A percentile compares a stretch with the other conserved stretches of the same genome.
phyloP scores from a whole-genome alignment of 1,284 basidiomycete genomes.

The Cryptococcus jaspeensis region DNA sequence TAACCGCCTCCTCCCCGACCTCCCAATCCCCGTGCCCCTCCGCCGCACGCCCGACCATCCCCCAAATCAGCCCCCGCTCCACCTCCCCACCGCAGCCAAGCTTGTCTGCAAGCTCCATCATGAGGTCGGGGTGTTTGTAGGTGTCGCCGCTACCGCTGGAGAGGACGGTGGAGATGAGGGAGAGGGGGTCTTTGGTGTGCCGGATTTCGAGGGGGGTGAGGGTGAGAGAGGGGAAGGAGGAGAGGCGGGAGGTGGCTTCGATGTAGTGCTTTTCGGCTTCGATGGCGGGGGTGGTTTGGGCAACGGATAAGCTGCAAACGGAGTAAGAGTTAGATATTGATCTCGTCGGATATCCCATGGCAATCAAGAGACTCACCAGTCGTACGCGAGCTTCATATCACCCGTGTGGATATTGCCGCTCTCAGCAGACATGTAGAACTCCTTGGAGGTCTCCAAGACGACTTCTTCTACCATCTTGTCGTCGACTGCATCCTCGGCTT shows the following conservation, averaged over 20 bases:
- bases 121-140: constrained; percentile 82
- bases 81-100: constrained; percentile 74
- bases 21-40: constrained; percentile 73
- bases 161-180: constrained; percentile 73
- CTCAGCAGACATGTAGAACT: constrained; percentile 89
- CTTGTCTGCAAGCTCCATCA: constrained; percentile 82
- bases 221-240: constrained; percentile 69
- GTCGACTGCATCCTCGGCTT: constrained; percentile 59
- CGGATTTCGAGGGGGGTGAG: constrained; percentile 88
- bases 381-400: constrained; percentile 92
- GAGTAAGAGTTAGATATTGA: background rate
- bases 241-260: constrained; percentile 73
- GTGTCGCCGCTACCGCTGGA: constrained; percentile 68
- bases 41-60: constrained; percentile 83
- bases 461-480: constrained; percentile 66
- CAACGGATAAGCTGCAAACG: constrained; percentile 66
- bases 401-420: constrained; percentile 86
- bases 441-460: constrained; percentile 73
- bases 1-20: constrained; percentile 67
- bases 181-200: constrained; percentile 75
- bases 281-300: constrained; percentile 63
- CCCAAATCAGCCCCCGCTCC: constrained; percentile 74
- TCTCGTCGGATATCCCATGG: no score
- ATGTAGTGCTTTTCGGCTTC: constrained; percentile 81
- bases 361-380: constrained; percentile 65